Conservation (phyloP, 345 rosid species). For the Schrenkiella parvula region DNA sequence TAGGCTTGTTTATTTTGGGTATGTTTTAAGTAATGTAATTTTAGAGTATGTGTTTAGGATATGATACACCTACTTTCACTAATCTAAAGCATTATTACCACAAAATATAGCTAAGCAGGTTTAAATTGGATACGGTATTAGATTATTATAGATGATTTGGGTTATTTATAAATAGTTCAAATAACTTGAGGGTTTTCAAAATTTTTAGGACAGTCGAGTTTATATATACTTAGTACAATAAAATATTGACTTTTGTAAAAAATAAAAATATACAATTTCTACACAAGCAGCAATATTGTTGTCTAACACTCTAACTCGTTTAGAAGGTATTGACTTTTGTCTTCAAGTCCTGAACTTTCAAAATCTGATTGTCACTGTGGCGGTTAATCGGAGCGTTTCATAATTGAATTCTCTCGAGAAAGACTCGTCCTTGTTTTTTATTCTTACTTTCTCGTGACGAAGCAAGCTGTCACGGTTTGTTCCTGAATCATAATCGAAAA, state of each 20-base stretch:
- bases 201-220: too few relatives aligned
- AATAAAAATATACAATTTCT: too few relatives aligned
- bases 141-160: too few relatives aligned
- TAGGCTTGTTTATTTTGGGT: conserved; percentile 27
- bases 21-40: conserved; percentile 1
- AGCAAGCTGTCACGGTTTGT: background rate
- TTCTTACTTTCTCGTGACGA: background rate
- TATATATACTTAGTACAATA: too few relatives aligned
- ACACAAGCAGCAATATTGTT: background rate
- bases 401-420: background rate
- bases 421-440: background rate
- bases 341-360: background rate
- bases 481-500: conserved; percentile 19
- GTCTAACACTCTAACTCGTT: background rate
- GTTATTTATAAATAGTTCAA: too few relatives aligned
- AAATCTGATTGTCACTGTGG: background rate
- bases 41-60: background rate
- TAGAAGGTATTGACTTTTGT: conserved; percentile 19
- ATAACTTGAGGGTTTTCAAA: too few relatives aligned
- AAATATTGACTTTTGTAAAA: too few relatives aligned
- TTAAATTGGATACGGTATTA: too few relatives aligned
- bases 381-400: background rate
- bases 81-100: too few relatives aligned
- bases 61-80: background rate
- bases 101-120: too few relatives aligned